Evolutionary conservation across 345 rosid species (phyloP), one percentile per base, ranked within the genome.

Genomic region (Iberis pinnata): DNA sequence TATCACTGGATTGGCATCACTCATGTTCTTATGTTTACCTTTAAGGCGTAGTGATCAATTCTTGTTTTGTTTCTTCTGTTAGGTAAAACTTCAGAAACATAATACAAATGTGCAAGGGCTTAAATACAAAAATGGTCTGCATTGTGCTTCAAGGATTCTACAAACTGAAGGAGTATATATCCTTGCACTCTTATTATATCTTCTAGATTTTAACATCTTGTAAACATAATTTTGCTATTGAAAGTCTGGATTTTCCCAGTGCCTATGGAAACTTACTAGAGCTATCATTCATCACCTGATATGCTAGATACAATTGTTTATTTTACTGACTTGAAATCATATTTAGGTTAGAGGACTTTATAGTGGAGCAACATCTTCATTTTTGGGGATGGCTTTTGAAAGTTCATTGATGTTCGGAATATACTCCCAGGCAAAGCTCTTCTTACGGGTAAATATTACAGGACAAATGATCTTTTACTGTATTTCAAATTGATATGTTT

Each of bases 81-180:
- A 88, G 95, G 99, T 88, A 73, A 88, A 83, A 75, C 78, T 88
- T 76, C 94, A 86, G 73, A 88, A 86, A 53, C 90, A 88, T 70
- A 88, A 83, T 65, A 82, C 95, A 29, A 87, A 75, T 70, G 77
- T 72, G 7, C 81, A 65, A 52, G 97, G 95, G 48, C 61, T 88
- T 46, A 81, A 70, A 78, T 88, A 93, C 76, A 78, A 57, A 67
- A 88, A 82, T 56, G 90, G 90, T 8, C 61, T 83, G 61, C 97
- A 88, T 66, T 93, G 97, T 63, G 69, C 97, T 48, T 69, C 89
- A 25, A 77, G 88, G 71, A 79, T 83, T 48, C 70, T 93, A 25
- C 70, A 73, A 65, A 73, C 83, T 8, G 97, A 93, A 74, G 95
- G 97, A 65, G 94, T 88, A 79, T 58, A 70, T 61, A 66, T 40